A percentile compares a stretch with the other conserved stretches of the same genome.
Evolutionary conservation across 2,329 filamentous ascomycete species (phyloP).

Genomic region (Fusarium armeniacum): DNA sequence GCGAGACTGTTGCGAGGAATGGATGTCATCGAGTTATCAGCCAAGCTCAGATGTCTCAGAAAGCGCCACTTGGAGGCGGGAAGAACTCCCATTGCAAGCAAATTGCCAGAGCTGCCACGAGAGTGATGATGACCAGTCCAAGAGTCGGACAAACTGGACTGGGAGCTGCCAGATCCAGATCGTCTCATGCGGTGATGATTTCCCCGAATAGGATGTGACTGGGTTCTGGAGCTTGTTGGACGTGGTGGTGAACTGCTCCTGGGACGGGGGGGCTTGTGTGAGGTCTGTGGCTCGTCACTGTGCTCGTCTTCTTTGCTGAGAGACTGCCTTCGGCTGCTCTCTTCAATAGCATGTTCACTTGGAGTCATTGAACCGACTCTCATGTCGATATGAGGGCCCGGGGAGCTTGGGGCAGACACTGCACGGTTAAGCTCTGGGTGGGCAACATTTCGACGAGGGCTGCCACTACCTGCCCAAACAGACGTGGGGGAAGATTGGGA

Average conservation of each 20-base stretch:
- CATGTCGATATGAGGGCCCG: slow-evolving; percentile 65
- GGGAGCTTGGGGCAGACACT: slow-evolving; percentile 76
- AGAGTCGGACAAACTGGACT: slow-evolving; percentile 79
- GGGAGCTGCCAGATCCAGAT: slow-evolving; percentile 92
- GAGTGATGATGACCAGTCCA: slow-evolving; percentile 69
- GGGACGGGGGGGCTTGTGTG: slow-evolving; percentile 65
- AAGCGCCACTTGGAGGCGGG: slow-evolving; percentile 95
- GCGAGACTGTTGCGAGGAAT: slow-evolving; percentile 81
- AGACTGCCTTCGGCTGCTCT: slow-evolving; percentile 58
- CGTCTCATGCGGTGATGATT: slow-evolving; percentile 82
- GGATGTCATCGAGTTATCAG: slow-evolving; percentile 90
- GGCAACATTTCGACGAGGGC: slow-evolving; percentile 72
- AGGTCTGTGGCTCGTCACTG: slow-evolving; percentile 61
- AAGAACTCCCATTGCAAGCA: slow-evolving; percentile 78
- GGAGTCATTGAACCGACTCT: slow-evolving; percentile 71
- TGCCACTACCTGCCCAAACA: slow-evolving; percentile 72
- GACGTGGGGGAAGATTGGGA: slow-evolving; percentile 83
- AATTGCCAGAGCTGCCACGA: slow-evolving; percentile 82
- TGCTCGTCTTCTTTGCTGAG: slow-evolving; percentile 62
- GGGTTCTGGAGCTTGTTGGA: slow-evolving; percentile 80
- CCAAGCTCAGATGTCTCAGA: slow-evolving; percentile 88
- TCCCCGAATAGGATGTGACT: slow-evolving; percentile 75
- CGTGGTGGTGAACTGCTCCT: slow-evolving; percentile 87
- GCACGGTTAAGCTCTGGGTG: slow-evolving; percentile 75
- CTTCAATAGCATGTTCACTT: slow-evolving; percentile 65